Evolutionary conservation across 2,329 filamentous ascomycete genomes (phyloP).

Genomic region (Cladophialophora psammophila): DNA sequence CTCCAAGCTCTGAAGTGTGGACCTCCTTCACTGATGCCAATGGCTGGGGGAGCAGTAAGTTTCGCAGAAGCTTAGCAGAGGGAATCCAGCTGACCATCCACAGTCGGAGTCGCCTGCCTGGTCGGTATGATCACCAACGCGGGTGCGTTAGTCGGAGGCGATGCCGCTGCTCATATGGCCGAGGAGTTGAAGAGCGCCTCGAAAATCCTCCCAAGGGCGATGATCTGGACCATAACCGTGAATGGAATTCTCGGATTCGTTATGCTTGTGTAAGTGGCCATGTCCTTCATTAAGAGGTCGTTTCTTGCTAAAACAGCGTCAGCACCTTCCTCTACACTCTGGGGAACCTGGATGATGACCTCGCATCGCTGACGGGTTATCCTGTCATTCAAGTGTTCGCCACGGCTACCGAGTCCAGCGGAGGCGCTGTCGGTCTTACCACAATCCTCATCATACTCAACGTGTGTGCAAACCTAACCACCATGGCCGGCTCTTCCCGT

Average conservation of each 20-base stretch:
- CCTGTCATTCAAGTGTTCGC: constrained; percentile 47
- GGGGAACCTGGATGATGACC: constrained; percentile 44
- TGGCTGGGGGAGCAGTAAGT: constrained; percentile 48
- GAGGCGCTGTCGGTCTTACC: constrained; percentile 53
- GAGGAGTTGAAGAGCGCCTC: constrained; percentile 52
- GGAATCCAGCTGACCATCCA: constrained; percentile 47
- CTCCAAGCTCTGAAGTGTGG: constrained; percentile 54
- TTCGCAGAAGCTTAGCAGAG: neutral
- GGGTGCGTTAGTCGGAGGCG: constrained; percentile 35
- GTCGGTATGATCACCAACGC: constrained; percentile 41
- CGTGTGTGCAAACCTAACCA: constrained; percentile 45
- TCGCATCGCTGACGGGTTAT: constrained; percentile 43
- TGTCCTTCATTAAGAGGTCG: neutral
- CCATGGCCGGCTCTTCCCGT: constrained; percentile 46
- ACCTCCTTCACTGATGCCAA: constrained; percentile 54
- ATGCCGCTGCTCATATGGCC: constrained; percentile 51
- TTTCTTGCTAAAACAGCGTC: neutral
- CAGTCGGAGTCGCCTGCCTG: constrained; percentile 45
- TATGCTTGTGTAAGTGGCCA: constrained; percentile 45
- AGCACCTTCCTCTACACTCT: constrained; percentile 49
- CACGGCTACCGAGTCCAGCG: constrained; percentile 40
- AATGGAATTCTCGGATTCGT: constrained; percentile 50
- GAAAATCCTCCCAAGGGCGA: constrained; percentile 47
- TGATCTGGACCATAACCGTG: constrained; percentile 47
- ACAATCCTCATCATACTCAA: constrained; percentile 46